Evolutionary conservation across 169 alveolate genomes (phyloP), one percentile per base, ranked within the genome.

Genomic region (Plasmodium vivax): DNA sequence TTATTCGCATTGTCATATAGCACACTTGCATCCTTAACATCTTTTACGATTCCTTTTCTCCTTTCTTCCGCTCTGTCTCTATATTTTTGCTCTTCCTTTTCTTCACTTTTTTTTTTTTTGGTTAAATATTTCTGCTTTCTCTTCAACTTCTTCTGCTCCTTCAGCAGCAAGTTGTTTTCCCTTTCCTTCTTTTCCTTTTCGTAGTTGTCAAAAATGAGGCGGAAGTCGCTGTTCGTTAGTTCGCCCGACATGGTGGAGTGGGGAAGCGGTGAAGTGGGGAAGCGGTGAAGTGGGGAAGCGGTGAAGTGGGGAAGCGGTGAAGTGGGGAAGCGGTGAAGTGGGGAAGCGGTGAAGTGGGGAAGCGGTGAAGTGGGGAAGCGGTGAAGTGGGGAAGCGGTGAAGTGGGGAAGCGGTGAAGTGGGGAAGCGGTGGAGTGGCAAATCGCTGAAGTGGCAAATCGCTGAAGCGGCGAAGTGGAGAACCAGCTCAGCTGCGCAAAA

Each of bases 1-100:
- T 92, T 90, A 47, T 90, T 71, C 30, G 51, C 80, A 82, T 90
- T 90, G 51, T 90, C 74, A 81, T 90, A 90, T 90, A 90, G 45
- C 27, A 90, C 94, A 80, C 84, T 82, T 56, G 72, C 91, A 47
- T 90, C 94, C 74, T 80, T 41, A 14, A 90, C 75, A 90, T 90
- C 94, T 54, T 90, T 90, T 80, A 90, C 74, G 41, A 90, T 90
- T 12, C 94, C 94, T 56, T 90, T 90, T 90, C 94, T 90, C 19
- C 94, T 90, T 43, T 90, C 94, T 82, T 80, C 94, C 19, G 94
- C 94, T 90, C 94, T 58, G 54, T 90, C 91, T 90, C 94, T 45
- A 81, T 90, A 90, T 27, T 80, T 90, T 12, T 79, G 75, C n/a
- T 90, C 83, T n/a, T 87, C 71, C 68, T 90, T 90, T 32, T 90